A percentile compares a stretch with the other conserved stretches of the same genome.
Evolutionary conservation across 2,329 filamentous ascomycete genomes (phyloP).

Genomic region (Chaetomiaceae sp.): DNA sequence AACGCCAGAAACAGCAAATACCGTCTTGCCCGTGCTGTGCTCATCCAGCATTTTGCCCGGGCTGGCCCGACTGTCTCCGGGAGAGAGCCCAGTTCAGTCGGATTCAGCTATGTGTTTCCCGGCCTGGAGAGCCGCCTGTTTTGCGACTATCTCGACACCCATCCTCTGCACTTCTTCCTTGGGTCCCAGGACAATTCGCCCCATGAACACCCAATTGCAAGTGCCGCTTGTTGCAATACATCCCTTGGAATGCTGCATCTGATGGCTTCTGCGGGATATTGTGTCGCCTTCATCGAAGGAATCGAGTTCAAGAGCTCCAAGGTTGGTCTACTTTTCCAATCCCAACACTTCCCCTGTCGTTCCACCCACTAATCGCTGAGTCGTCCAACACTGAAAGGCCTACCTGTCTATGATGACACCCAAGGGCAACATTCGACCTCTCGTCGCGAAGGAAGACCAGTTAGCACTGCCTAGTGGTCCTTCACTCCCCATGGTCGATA

Average conservation of each 20-base stretch:
- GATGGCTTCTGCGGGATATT: neutral
- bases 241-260: neutral
- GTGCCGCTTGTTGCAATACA: neutral
- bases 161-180: neutral
- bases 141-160: neutral
- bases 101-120: neutral
- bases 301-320: constrained; percentile 1
- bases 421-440: neutral
- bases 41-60: constrained; percentile 2
- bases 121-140: neutral
- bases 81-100: neutral
- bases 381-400: neutral
- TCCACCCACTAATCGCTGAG: neutral
- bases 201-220: neutral
- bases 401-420: constrained; percentile 1
- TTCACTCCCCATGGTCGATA: neutral
- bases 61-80: neutral
- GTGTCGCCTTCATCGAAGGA: neutral
- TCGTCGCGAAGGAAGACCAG: neutral
- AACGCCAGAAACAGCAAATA: constrained; percentile 1
- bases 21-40: constrained; percentile 1
- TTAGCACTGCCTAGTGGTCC: neutral
- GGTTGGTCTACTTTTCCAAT: neutral
- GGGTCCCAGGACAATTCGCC: neutral
- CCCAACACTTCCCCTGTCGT: neutral